Evolutionary conservation across 345 rosid genomes (phyloP), one percentile per base, ranked within the genome.

Genomic region (Bruguiera parviflora): DNA sequence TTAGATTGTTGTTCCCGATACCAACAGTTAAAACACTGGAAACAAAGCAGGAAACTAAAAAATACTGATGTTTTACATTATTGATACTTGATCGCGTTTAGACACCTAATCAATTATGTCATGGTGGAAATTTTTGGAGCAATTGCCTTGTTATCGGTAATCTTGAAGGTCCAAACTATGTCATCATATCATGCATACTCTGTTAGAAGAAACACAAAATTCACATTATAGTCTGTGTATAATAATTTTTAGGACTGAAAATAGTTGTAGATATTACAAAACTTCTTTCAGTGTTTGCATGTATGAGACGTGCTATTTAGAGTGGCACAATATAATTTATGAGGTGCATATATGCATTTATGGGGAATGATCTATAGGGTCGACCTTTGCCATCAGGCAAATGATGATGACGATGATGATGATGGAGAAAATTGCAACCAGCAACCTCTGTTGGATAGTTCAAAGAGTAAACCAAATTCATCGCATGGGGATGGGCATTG

Each of bases 311-410:
- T 61, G 53, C n/a, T 66, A 53, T 66, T 66, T 28, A 58, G 65
- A 47, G 53, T 63, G 5, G 29, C 57, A 37, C 27, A 58, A 55
- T 59, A 43, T 70, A 55, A 67, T 73, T 73, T 65, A 77, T 66
- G 73, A 61, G 67, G 60, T 60, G 65, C 58, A 63, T 66, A 64
- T 73, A 60, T 71, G 66, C 73, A 73, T 53, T 74, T 62, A 66
- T 77, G 84, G 75, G 72, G 71, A 67, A 77, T 80, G 84, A 67
- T 84, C 72, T 84, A 75, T 83, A 87, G 91, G 91, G 83, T 87
- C 72, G 88, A 87, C 83, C 87, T 87, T 76, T 87, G 91, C 83
- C 91, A 87, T 87, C 87, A 87, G 83, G 86, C 84, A 69, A 81
- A 73, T 76, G 85, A 82, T 76, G 82, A 78, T 62, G 82, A 73